Evolutionary conservation across 768 basidiomycete genomes (phyloP), one percentile per base, ranked within the genome.

Genomic region (Suillus discolor): DNA sequence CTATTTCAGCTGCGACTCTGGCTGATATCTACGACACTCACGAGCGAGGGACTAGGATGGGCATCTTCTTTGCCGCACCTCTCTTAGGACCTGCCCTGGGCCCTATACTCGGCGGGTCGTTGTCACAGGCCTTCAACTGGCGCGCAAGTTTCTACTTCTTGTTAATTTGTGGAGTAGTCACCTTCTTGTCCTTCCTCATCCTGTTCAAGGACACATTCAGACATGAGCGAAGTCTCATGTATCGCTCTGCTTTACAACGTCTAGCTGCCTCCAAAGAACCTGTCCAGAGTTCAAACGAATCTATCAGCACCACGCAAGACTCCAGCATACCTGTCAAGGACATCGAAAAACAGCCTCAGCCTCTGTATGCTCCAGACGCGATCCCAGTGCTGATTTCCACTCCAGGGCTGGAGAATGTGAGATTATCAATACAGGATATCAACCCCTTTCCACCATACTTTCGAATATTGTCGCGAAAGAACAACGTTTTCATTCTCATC

Each of bases 91-190:
- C 88, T 11, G 83, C 84, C n/a, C 69, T 92, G 3, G 92, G 90
- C 0, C 90, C 91, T 6, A 82, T 93, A 23, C 68, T 93, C 51
- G 92, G 92, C 3, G 92, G 92, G 0, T 83, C 78, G 4, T 77
- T 93, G 4, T 88, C 91, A 0, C 81, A 87, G 62, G 84, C 79
- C 0, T 89, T 89, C 73, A 83, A 81, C 62, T 97, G 96, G 95
- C 84, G 92, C 42, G 86, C 89, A 7, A 86, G 87, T 1, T 94
- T 96, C 74, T 96, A 92, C 85, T 93, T 96, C 75, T 83, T 95
- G 31, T 79, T 85, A 1, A 87, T 88, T 41, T 82, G 89, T 62
- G 85, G 85, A 12, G 87, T 86, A 1, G 38, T 82, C 39, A 84
- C 83, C 61, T 79, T 86, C 62, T 54, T 87, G 45, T 77, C 81